These are phyloP conservation scores for Puccinia hordei DNA, from an alignment of 1,284 basidiomycete genomes.

Conservation along the genomic window DNA sequence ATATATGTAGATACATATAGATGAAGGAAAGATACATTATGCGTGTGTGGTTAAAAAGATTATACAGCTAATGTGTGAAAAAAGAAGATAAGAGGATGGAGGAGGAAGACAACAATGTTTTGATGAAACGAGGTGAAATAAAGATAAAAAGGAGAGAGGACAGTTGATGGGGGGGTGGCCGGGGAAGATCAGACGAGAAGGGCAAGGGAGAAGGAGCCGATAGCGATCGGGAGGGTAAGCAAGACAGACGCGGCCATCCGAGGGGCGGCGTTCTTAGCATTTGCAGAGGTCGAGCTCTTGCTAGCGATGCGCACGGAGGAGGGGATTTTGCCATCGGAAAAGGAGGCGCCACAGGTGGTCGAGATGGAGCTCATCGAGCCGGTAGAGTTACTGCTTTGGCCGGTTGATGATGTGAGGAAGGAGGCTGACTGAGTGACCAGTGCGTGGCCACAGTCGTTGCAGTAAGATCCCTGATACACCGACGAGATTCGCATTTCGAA, in stretches of 20 bases:
- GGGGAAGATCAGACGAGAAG: no score
- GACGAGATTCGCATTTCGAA: neutral
- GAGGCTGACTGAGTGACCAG: conserved; percentile 7
- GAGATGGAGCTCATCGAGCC: neutral
- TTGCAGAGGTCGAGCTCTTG: neutral
- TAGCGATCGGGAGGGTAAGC: no score
- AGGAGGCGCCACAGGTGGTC: conserved; percentile 26
- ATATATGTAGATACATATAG: no score
- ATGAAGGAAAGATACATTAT: no score
- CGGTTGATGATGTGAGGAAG: neutral
- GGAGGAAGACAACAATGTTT: no score
- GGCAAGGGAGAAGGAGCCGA: no score
- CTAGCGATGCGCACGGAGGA: conserved; percentile 13
- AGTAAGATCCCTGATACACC: conserved; percentile 11
- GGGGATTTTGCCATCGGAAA: conserved; percentile 22
- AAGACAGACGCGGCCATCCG: neutral
- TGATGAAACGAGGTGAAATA: no score
- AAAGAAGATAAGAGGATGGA: no score
- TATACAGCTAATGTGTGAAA: no score
- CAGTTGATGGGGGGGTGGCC: no score
- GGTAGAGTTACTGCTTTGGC: neutral
- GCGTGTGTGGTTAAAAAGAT: no score
- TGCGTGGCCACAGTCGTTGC: conserved; percentile 37
- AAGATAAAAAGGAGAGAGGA: no score
- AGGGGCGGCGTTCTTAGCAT: neutral